Percentiles rank a stretch among this genome's conserved stretches.
Conservation (phyloP, 768 basidiomycete species). For the Ramaria rubella region DNA sequence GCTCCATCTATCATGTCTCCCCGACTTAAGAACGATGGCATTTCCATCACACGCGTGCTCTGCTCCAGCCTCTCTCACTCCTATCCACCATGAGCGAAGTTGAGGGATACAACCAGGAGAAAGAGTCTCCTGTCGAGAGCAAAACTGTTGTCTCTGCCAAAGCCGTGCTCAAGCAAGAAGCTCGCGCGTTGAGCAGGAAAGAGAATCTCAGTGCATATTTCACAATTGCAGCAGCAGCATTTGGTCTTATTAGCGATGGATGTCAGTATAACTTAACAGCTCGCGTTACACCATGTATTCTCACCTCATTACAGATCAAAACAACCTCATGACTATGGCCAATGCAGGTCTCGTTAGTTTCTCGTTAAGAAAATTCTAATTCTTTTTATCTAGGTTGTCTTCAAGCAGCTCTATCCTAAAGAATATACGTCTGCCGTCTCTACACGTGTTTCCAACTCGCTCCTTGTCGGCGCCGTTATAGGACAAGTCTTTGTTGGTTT, state of each 20-base stretch:
- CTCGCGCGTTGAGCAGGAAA: slow-evolving; percentile 19
- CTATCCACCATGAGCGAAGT: neutral
- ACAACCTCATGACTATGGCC: slow-evolving; percentile 64
- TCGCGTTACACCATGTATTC: slow-evolving; percentile 3
- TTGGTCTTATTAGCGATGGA: slow-evolving; percentile 60
- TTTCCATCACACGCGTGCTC: too few species aligned
- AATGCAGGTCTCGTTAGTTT: slow-evolving; percentile 35
- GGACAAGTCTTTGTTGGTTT: slow-evolving; percentile 46
- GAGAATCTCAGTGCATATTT: slow-evolving; percentile 52
- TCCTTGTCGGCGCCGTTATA: slow-evolving; percentile 51
- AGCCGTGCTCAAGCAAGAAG: slow-evolving; percentile 8
- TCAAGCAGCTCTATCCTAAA: slow-evolving; percentile 57
- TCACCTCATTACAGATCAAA: slow-evolving; percentile 43
- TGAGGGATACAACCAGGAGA: neutral
- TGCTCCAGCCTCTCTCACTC: neutral
- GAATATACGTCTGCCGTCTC: slow-evolving; percentile 54
- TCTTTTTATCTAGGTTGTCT: slow-evolving; percentile 43
- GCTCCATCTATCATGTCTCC: too few species aligned
- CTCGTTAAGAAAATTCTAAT: neutral
- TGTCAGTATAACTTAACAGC: slow-evolving; percentile 28
- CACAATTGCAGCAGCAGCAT: slow-evolving; percentile 57
- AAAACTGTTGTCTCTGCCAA: neutral
- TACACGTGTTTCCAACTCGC: slow-evolving; percentile 63
- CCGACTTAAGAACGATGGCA: too few species aligned
- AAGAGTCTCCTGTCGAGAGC: neutral